Percentiles rank a stretch among this genome's conserved stretches.
These are phyloP conservation scores for Globisporangium paroecandrum DNA, from an alignment of 352 stramenopile species.

Conservation along the genomic window DNA sequence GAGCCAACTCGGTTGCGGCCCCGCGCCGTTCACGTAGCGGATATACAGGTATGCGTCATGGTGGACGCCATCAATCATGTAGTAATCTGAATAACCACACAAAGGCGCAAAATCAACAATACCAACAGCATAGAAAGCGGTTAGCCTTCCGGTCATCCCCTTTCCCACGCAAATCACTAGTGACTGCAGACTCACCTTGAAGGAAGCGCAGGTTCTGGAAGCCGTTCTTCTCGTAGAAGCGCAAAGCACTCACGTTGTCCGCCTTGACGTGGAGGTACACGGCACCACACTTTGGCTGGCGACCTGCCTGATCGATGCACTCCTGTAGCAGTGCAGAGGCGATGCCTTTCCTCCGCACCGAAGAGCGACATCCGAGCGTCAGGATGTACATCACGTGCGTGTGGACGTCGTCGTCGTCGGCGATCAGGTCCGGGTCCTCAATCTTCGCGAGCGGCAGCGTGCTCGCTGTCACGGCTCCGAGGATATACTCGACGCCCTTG, in stretches of 20 bases:
- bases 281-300: constrained; percentile 78
- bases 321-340: constrained; percentile 88
- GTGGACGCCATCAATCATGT: constrained; percentile 77
- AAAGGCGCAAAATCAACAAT: neutral
- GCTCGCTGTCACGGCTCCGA: constrained; percentile 90
- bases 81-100: constrained; percentile 55
- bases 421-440: constrained; percentile 59
- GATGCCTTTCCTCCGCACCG: constrained; percentile 88
- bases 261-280: constrained; percentile 98
- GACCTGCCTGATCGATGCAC: constrained; percentile 82
- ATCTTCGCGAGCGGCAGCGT: constrained; percentile 72
- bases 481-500: constrained; percentile 41
- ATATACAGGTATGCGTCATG: constrained; percentile 88
- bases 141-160: neutral
- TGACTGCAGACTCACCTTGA: constrained; percentile 47
- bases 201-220: constrained; percentile 93
- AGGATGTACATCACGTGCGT: constrained; percentile 96
- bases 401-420: constrained; percentile 54
- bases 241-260: constrained; percentile 91
- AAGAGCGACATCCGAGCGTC: constrained; percentile 86
- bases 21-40: constrained; percentile 74
- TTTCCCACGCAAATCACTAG: neutral
- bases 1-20: constrained; percentile 58
- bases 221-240: constrained; percentile 96
- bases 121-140: constrained; percentile 11